phyloP scores from a whole-genome alignment of 106 monocot genomes.

The Posidonia australis region DNA sequence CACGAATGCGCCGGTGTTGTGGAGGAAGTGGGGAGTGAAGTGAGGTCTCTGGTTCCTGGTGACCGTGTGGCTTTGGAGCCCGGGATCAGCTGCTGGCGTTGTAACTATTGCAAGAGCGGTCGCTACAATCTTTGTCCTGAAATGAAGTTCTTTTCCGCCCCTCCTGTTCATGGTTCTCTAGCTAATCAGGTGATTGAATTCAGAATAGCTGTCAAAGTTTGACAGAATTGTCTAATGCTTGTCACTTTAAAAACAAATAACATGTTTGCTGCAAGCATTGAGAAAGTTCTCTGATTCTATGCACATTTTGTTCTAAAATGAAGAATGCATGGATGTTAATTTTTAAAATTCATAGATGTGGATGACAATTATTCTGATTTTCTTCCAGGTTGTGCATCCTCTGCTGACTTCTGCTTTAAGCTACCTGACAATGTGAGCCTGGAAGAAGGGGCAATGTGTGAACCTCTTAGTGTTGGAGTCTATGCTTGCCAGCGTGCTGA shows the following conservation, averaged over 20 bases:
- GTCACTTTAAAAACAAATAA: neutral
- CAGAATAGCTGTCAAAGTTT: neutral
- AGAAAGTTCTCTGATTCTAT: too few species aligned
- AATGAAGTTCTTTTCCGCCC: slow-evolving; percentile 92
- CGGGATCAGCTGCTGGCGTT: slow-evolving; percentile 74
- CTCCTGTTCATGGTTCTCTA: slow-evolving; percentile 89
- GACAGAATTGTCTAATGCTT: neutral
- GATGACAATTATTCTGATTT: neutral
- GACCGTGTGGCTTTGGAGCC: slow-evolving; percentile 92
- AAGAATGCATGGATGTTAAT: too few species aligned
- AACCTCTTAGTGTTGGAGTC: slow-evolving; percentile 91
- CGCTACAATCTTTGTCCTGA: slow-evolving; percentile 90
- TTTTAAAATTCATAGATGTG: too few species aligned
- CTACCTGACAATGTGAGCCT: slow-evolving; percentile 82
- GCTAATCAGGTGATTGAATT: slow-evolving; percentile 60
- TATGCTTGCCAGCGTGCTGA: slow-evolving; percentile 78
- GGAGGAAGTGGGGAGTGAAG: slow-evolving; percentile 84
- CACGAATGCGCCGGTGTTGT: slow-evolving; percentile 93
- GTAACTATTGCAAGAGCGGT: slow-evolving; percentile 79
- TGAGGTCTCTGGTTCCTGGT: slow-evolving; percentile 50
- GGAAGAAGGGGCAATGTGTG: slow-evolving; percentile 99
- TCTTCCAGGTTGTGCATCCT: slow-evolving; percentile 68
- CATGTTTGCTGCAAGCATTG: neutral
- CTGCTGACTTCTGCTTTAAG: slow-evolving; percentile 85
- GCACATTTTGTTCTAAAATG: too few species aligned